These are phyloP conservation scores for Sordariomycetes sp. DNA, from an alignment of 2,329 filamentous ascomycete genomes.

Conservation along the genomic window DNA sequence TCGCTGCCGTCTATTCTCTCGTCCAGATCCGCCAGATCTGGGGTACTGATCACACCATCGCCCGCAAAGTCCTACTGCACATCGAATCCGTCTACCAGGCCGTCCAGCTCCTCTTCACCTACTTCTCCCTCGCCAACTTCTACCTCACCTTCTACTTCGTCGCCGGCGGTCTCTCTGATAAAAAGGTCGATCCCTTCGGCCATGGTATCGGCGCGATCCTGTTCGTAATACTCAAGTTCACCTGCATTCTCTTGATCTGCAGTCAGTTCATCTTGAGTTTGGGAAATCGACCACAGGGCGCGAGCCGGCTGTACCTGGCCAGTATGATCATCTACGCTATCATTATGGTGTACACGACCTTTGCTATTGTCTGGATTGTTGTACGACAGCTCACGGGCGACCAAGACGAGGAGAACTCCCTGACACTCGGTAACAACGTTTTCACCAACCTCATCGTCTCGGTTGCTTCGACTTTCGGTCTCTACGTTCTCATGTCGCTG, in stretches of 20 bases:
- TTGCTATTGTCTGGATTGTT: slow-evolving; percentile 83
- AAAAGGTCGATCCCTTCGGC: slow-evolving; percentile 79
- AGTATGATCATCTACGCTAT: slow-evolving; percentile 85
- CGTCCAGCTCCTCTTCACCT: slow-evolving; percentile 87
- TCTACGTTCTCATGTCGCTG: slow-evolving; percentile 96
- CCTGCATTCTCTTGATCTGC: slow-evolving; percentile 77
- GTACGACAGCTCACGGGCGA: slow-evolving; percentile 62
- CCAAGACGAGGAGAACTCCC: slow-evolving; percentile 17
- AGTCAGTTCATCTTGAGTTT: slow-evolving; percentile 95
- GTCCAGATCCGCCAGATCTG: slow-evolving; percentile 93
- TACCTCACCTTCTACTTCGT: slow-evolving; percentile 99
- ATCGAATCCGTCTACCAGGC: slow-evolving; percentile 95
- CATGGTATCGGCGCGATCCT: slow-evolving; percentile 77
- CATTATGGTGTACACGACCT: slow-evolving; percentile 94
- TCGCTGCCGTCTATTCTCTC: slow-evolving; percentile 93
- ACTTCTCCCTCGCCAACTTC: slow-evolving; percentile 97
- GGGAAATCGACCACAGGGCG: slow-evolving; percentile 91
- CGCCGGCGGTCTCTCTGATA: slow-evolving; percentile 77
- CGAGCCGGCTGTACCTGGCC: slow-evolving; percentile 79
- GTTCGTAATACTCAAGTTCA: slow-evolving; percentile 79
- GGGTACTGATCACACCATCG: slow-evolving; percentile 81
- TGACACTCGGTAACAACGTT: slow-evolving; percentile 67
- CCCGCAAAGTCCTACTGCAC: slow-evolving; percentile 83
- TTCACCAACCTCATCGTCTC: slow-evolving; percentile 94
- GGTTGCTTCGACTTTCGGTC: slow-evolving; percentile 76